Conservation (phyloP, 2,329 filamentous ascomycete genomes). For the Teratosphaeria epicoccoides region DNA sequence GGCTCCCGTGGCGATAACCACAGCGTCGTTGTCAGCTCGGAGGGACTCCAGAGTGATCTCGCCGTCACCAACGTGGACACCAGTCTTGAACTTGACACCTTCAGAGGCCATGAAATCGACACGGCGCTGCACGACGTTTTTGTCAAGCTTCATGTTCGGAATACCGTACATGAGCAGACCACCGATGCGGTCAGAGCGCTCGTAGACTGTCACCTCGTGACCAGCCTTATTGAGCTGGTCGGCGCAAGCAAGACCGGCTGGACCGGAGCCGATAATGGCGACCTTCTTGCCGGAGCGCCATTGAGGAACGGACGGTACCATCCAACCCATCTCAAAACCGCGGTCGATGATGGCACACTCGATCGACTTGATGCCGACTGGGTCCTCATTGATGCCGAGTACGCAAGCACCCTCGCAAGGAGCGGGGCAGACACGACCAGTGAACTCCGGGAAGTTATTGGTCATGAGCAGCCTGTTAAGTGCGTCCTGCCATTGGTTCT, state of each 20-base stretch:
- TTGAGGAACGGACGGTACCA: slow-evolving; percentile 70
- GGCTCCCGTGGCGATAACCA: slow-evolving; percentile 83
- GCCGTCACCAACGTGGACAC: slow-evolving; percentile 65
- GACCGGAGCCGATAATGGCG: slow-evolving; percentile 83
- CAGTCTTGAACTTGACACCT: slow-evolving; percentile 72
- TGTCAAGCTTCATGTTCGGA: slow-evolving; percentile 99
- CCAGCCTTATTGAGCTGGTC: slow-evolving; percentile 93
- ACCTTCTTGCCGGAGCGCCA: slow-evolving; percentile 79
- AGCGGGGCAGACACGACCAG: slow-evolving; percentile 89
- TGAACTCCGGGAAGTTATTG: slow-evolving; percentile 98
- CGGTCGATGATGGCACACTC: slow-evolving; percentile 97
- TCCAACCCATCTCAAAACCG: slow-evolving; percentile 97
- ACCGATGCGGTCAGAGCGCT: slow-evolving; percentile 81
- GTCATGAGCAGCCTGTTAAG: slow-evolving; percentile 88
- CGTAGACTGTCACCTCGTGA: slow-evolving; percentile 80
- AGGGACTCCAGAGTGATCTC: slow-evolving; percentile 59
- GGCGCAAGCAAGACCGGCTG: slow-evolving; percentile 77
- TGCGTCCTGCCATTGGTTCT: slow-evolving; percentile 78
- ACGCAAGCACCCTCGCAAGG: slow-evolving; percentile 95
- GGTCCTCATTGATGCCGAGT: slow-evolving; percentile 91
- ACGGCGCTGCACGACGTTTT: slow-evolving; percentile 89
- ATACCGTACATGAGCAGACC: slow-evolving; percentile 97
- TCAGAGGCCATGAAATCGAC: slow-evolving; percentile 91
- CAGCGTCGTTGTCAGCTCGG: slow-evolving; percentile 64
- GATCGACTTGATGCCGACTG: slow-evolving; percentile 96